phyloP scores from a whole-genome alignment of 2,329 filamentous ascomycete genomes.

The Phialophora tarda region DNA sequence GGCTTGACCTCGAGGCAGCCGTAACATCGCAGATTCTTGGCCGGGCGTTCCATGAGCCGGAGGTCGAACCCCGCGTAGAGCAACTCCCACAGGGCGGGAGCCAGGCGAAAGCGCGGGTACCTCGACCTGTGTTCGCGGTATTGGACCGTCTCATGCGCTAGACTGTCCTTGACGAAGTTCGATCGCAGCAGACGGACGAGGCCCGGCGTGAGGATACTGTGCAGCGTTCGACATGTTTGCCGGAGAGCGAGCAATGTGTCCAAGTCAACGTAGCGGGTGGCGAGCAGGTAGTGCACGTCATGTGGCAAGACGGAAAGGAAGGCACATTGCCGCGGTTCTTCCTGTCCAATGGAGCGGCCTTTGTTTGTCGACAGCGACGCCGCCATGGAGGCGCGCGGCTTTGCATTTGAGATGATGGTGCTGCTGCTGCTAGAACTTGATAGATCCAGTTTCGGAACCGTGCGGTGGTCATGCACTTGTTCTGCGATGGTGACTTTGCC shows the following conservation, averaged over 20 bases:
- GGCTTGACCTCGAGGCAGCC: slow-evolving; percentile 35
- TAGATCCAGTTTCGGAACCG: neutral
- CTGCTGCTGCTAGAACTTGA: slow-evolving; percentile 3
- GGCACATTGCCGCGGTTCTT: slow-evolving; percentile 12
- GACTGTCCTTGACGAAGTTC: slow-evolving; percentile 22
- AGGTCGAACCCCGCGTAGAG: slow-evolving; percentile 29
- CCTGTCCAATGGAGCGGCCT: neutral
- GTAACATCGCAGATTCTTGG: slow-evolving; percentile 31
- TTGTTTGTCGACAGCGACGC: slow-evolving; percentile 8
- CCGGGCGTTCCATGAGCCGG: slow-evolving; percentile 29
- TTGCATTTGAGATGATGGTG: slow-evolving; percentile 8
- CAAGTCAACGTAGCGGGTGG: slow-evolving; percentile 27
- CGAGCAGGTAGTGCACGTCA: slow-evolving; percentile 31
- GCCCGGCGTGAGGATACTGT: slow-evolving; percentile 18
- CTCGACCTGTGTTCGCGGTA: slow-evolving; percentile 22
- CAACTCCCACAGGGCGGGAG: slow-evolving; percentile 26
- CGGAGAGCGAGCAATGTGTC: slow-evolving; percentile 35
- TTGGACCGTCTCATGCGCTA: slow-evolving; percentile 23
- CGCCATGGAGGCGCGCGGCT: slow-evolving; percentile 2
- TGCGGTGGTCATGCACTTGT: neutral
- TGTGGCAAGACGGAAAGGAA: slow-evolving; percentile 27
- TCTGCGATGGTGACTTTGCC: slow-evolving; percentile 7
- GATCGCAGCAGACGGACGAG: slow-evolving; percentile 26
- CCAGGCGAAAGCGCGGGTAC: slow-evolving; percentile 23
- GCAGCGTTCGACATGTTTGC: slow-evolving; percentile 30